These are phyloP conservation scores for Aspergillus aculeatinus DNA, from an alignment of 2,329 filamentous ascomycete genomes.

Conservation along the genomic window DNA sequence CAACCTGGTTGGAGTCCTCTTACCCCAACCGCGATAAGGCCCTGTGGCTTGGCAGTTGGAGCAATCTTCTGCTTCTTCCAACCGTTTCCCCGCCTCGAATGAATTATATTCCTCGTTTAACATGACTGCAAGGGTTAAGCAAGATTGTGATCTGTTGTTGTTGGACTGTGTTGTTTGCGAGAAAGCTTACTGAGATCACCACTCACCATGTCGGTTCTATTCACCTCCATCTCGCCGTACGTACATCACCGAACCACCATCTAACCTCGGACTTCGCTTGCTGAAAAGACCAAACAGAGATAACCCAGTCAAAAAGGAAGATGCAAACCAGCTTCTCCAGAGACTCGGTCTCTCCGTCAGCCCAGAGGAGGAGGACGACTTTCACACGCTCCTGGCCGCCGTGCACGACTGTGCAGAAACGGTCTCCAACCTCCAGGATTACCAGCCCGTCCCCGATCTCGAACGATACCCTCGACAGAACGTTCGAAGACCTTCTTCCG, in stretches of 20 bases:
- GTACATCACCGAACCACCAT: not conserved
- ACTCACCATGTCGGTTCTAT: slow-evolving; percentile 28
- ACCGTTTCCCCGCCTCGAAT: not conserved
- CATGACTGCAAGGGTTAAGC: not conserved
- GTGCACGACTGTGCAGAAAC: slow-evolving; percentile 53
- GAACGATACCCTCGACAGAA: slow-evolving; percentile 48
- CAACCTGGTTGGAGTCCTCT: not conserved
- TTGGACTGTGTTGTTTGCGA: not conserved
- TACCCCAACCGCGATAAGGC: not conserved
- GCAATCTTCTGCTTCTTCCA: not conserved
- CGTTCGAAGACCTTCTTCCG: slow-evolving; percentile 39
- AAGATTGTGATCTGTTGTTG: not conserved
- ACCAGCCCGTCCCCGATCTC: slow-evolving; percentile 45
- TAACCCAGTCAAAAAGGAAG: slow-evolving; percentile 45
- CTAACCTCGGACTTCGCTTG: not conserved
- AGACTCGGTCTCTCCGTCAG: slow-evolving; percentile 41
- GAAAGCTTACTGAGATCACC: not conserved
- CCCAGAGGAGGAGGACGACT: slow-evolving; percentile 44
- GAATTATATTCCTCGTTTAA: not conserved
- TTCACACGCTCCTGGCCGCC: slow-evolving; percentile 50
- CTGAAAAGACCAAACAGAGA: slow-evolving; percentile 11
- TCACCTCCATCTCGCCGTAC: slow-evolving; percentile 31
- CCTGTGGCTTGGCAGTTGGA: not conserved
- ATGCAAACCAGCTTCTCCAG: slow-evolving; percentile 39
- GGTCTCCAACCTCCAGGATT: slow-evolving; percentile 48